Percentiles rank a stretch among this genome's conserved stretches.
Conservation (phyloP, 371 early-diverging fungal genomes). For the Zopfochytrium polystomum region DNA sequence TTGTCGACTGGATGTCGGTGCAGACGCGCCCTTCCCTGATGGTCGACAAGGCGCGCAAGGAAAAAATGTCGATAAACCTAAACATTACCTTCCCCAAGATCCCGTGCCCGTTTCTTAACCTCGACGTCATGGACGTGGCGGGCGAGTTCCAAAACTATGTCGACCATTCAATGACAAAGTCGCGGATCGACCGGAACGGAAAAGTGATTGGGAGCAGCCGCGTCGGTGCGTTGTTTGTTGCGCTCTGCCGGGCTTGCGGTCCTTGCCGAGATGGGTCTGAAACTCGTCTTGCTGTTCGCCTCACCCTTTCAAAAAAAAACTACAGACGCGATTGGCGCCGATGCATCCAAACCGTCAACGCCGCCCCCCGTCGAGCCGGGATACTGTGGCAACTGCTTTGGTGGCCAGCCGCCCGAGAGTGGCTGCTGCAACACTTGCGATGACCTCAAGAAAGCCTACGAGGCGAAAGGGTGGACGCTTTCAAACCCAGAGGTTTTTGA, state of each 20-base stretch:
- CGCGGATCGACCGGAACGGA: constrained; percentile 66
- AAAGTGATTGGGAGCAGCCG: no score
- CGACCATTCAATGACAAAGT: constrained; percentile 71
- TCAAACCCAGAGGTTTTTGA: constrained; percentile 63
- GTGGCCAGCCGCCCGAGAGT: constrained; percentile 57
- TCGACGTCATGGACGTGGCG: constrained; percentile 90
- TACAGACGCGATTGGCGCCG: no score
- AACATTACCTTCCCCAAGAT: constrained; percentile 84
- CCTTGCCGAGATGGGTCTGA: no score
- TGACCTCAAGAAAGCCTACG: constrained; percentile 81
- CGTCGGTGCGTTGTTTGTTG: no score
- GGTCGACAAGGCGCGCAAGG: constrained; percentile 81
- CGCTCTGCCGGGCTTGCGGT: no score
- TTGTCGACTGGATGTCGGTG: constrained; percentile 66
- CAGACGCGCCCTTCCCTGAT: constrained; percentile 65
- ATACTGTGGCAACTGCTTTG: constrained; percentile 90
- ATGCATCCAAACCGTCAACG: no score
- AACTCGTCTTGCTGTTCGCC: no score
- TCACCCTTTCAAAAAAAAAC: no score
- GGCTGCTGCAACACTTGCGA: constrained; percentile 93
- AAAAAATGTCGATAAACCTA: constrained; percentile 79
- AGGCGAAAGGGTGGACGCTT: constrained; percentile 72
- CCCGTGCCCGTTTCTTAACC: constrained; percentile 77
- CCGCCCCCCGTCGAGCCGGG: no score
- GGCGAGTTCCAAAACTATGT: constrained; percentile 81